Conservation (phyloP, 2,329 filamentous ascomycete genomes). For the Aspergillus sp. region DNA sequence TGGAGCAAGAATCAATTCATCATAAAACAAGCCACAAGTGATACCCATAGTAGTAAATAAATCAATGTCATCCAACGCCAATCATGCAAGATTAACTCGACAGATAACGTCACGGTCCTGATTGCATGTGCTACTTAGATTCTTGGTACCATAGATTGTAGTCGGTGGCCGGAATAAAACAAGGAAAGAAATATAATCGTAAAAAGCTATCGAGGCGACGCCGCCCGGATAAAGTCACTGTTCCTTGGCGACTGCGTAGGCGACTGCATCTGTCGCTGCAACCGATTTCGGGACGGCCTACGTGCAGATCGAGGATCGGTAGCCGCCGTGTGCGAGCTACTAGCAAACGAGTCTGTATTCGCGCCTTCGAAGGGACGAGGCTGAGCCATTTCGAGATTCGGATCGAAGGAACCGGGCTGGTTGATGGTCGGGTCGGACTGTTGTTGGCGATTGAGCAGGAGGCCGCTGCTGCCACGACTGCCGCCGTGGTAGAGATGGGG, state of each 20-base stretch:
- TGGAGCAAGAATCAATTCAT: too few species aligned
- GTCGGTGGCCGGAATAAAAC: too few species aligned
- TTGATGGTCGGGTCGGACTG: slow-evolving; percentile 7
- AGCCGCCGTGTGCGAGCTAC: slow-evolving; percentile 24
- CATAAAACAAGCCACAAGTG: too few species aligned
- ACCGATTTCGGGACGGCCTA: too few species aligned
- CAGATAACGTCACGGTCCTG: too few species aligned
- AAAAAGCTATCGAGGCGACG: too few species aligned
- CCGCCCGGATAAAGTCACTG: too few species aligned
- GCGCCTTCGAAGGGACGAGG: slow-evolving; percentile 8
- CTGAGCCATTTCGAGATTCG: background rate
- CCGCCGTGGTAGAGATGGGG: slow-evolving; percentile 25
- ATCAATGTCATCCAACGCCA: slow-evolving; percentile 3
- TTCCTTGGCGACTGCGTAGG: too few species aligned
- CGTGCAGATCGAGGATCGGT: background rate
- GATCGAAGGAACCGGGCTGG: slow-evolving; percentile 5
- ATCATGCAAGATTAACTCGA: slow-evolving; percentile 4
- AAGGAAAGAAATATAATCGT: too few species aligned
- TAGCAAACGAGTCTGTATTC: slow-evolving; percentile 18
- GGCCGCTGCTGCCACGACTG: slow-evolving; percentile 15
- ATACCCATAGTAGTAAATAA: background rate
- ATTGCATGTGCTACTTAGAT: too few species aligned
- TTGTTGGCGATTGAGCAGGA: slow-evolving; percentile 12
- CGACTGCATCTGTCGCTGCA: too few species aligned
- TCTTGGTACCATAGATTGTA: too few species aligned